These are phyloP conservation scores for Phytophthora kernoviae DNA, from an alignment of 352 stramenopile species.

Conservation along the genomic window DNA sequence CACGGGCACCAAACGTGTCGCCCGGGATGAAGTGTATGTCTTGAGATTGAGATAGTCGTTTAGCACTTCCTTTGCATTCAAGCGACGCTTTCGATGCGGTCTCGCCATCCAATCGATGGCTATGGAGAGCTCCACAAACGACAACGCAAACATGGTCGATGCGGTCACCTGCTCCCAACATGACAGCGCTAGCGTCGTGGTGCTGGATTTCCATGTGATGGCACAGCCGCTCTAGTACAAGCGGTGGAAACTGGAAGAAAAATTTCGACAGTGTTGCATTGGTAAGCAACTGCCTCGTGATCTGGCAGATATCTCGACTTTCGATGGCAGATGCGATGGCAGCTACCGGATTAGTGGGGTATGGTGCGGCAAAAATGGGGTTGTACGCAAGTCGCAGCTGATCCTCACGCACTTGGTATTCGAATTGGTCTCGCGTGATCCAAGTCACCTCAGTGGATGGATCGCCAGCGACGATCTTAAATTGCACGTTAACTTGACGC, in stretches of 20 bases:
- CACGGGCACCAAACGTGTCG: constrained; percentile 40
- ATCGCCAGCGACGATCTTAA: constrained; percentile 45
- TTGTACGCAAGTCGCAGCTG: constrained; percentile 45
- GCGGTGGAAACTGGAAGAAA: constrained; percentile 60
- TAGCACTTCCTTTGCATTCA: constrained; percentile 12
- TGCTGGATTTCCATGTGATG: constrained; percentile 48
- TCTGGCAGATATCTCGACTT: constrained; percentile 27
- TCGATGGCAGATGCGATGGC: constrained; percentile 13
- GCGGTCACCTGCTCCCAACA: constrained; percentile 25
- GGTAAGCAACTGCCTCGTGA: constrained; percentile 37
- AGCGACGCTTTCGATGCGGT: constrained; percentile 2
- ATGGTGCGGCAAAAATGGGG: constrained; percentile 18
- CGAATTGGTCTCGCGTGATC: constrained; percentile 42
- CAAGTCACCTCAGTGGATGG: constrained; percentile 52
- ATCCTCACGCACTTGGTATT: constrained; percentile 45
- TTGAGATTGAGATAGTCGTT: not conserved
- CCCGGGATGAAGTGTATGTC: constrained; percentile 33
- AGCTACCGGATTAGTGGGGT: not conserved
- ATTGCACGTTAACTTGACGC: constrained; percentile 11
- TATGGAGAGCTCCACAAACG: constrained; percentile 33
- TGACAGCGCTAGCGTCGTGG: constrained; percentile 13
- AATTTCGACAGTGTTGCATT: constrained; percentile 40
- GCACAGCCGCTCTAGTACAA: constrained; percentile 57
- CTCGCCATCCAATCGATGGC: not conserved
- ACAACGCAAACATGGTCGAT: constrained; percentile 45